A percentile compares a stretch with the other conserved stretches of the same genome.
phyloP scores from a whole-genome alignment of 371 early-diverging fungal species.

The Mortierella sp. region DNA sequence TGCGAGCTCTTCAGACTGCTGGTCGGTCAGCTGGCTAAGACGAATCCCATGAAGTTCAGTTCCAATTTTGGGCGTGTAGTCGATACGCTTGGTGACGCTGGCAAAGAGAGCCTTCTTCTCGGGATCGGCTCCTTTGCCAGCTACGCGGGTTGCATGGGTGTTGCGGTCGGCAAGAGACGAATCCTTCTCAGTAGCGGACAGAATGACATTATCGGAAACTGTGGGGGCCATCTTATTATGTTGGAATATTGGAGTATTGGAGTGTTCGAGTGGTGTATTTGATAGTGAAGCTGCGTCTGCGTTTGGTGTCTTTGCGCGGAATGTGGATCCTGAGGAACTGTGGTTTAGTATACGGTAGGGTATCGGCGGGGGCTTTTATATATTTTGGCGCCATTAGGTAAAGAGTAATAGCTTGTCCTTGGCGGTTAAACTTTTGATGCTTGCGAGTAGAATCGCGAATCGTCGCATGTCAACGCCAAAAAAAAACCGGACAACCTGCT shows the following conservation, averaged over 20 bases:
- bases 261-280: background rate
- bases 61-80: constrained; percentile 72
- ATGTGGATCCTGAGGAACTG: no score
- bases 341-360: no score
- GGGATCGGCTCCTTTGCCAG: constrained; percentile 66
- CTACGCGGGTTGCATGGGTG: constrained; percentile 49
- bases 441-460: no score
- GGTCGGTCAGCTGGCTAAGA: constrained; percentile 61
- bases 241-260: background rate
- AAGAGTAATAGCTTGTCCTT: no score
- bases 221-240: constrained; percentile 20
- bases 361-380: background rate
- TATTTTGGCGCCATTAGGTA: no score
- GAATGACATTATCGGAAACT: constrained; percentile 27
- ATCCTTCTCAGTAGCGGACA: constrained; percentile 45
- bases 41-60: constrained; percentile 77
- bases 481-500: no score
- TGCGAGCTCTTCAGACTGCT: constrained; percentile 66
- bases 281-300: no score
- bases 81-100: constrained; percentile 67
- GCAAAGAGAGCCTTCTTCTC: constrained; percentile 67
- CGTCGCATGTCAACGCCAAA: no score
- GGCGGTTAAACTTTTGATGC: no score
- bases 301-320: no score
- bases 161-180: constrained; percentile 45